These are phyloP conservation scores for Tetrahymena elliotti DNA, from an alignment of 73 alveolate genomes.

Conservation along the genomic window DNA sequence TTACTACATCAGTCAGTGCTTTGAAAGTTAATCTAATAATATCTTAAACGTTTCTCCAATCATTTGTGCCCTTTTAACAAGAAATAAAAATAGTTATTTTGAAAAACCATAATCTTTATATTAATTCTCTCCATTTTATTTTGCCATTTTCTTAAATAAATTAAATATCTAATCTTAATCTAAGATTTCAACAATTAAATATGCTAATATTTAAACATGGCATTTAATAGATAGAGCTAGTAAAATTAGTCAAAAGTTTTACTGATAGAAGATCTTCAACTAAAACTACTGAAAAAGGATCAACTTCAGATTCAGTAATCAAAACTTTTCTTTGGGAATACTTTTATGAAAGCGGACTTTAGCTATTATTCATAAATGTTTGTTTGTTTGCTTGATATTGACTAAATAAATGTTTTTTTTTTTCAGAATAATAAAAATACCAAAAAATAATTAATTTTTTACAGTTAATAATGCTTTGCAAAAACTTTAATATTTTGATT, in stretches of 20 bases:
- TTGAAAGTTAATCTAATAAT: constrained; percentile 83
- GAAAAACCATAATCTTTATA: background rate
- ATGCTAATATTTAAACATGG: background rate
- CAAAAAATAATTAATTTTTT: background rate
- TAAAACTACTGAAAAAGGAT: background rate
- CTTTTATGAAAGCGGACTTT: background rate
- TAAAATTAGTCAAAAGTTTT: background rate
- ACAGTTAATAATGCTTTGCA: background rate
- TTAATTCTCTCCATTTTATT: background rate
- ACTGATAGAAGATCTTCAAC: background rate
- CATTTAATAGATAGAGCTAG: background rate
- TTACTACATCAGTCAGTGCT: constrained; percentile 85
- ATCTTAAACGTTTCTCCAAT: constrained; percentile 87
- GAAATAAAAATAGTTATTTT: background rate
- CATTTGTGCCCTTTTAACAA: constrained; percentile 6
- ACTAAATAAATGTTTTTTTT: background rate
- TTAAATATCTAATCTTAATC: too few species aligned
- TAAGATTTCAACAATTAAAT: background rate
- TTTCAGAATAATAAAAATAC: background rate
- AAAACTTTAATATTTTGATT: background rate
- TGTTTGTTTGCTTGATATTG: background rate
- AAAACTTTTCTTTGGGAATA: background rate
- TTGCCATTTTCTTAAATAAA: background rate
- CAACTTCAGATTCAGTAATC: background rate
- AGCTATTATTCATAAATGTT: background rate